Base-by-base conservation (phyloP, 768 basidiomycete species). In the Dioszegia crocea region DNA sequence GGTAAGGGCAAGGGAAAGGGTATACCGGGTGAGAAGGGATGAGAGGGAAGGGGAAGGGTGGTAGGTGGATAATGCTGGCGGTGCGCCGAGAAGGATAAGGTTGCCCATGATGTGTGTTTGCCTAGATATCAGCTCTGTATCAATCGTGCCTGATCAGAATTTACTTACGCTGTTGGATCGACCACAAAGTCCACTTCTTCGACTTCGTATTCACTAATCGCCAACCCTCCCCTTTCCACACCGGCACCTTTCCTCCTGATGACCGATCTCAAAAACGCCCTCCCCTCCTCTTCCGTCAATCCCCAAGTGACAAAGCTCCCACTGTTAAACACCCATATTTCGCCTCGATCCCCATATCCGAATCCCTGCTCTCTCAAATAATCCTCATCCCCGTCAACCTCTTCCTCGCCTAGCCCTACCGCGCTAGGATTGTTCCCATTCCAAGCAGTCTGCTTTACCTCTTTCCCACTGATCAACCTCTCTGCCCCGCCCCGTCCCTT, bases 221-320 rank as follows among this genome's bases (percentile, higher is more conserved):
- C 80, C 54, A 92, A 79, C 2, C 83, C 80, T 3, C 81, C 83
- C 9, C 91, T 79, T 72, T 90, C 85, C 26, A 85, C 82, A 1
- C 80, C 82, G 0, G 80, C 75, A 1, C 81, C 80, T 23, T 78
- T 80, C 38, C 77, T 76, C 45, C 90, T 79, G 17, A 78, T 78
- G 29, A 91, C 81, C 51, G 88, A 81, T 24, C 78, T 74, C 23
- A 84, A 82, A 74, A 93, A 92, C 46, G 77, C 78, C 60, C 79
- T 80, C 1, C 88, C 91, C 38, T 88, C 88, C 9, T 81, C 81
- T 75, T 92, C 89, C 14, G 81, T 83, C 54, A 92, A 77, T 4
- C 90, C 91, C 91, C 91, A 96, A 66, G 86, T 90, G 5, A 96
- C 92, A 58, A 91, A 86, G 64, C 84, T 88, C 2, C 91, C 91